phyloP scores from a whole-genome alignment of 2,329 filamentous ascomycete species.

The Bipolaris victoriae region DNA sequence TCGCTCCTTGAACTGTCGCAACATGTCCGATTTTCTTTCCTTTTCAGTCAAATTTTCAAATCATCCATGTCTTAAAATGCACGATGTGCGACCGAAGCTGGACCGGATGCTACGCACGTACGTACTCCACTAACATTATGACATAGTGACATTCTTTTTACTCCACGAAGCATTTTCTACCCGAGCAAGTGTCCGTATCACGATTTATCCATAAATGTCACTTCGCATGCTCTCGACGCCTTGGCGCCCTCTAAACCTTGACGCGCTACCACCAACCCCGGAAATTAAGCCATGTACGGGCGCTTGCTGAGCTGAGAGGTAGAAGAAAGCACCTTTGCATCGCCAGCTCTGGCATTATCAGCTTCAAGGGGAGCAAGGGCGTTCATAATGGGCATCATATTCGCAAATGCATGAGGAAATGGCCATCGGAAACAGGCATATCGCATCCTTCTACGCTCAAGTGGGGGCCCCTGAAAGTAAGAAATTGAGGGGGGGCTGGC shows the following conservation, averaged over 20 bases:
- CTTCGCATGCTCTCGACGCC: slow-evolving; percentile 9
- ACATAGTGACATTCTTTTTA: slow-evolving; percentile 8
- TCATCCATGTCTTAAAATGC: slow-evolving; percentile 8
- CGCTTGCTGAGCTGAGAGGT: background rate
- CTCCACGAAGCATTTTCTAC: slow-evolving; percentile 1
- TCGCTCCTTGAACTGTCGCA: slow-evolving; percentile 1
- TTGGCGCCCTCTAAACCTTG: slow-evolving; percentile 7
- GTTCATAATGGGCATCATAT: background rate
- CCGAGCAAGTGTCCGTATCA: slow-evolving; percentile 3
- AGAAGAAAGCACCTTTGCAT: background rate
- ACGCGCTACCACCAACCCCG: slow-evolving; percentile 6
- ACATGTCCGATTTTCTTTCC: slow-evolving; percentile 4
- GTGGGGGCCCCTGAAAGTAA: slow-evolving; percentile 23
- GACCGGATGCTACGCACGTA: slow-evolving; percentile 6
- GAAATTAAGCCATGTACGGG: slow-evolving; percentile 4
- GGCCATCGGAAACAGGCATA: slow-evolving; percentile 2
- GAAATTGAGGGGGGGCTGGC: slow-evolving; percentile 27
- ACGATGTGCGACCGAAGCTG: slow-evolving; percentile 11
- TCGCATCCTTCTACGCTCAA: slow-evolving; percentile 7
- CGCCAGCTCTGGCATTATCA: background rate
- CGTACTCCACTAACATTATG: slow-evolving; percentile 12
- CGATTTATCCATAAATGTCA: slow-evolving; percentile 4
- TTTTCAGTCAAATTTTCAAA: slow-evolving; percentile 12
- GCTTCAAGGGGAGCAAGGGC: background rate
- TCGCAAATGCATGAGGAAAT: slow-evolving; percentile 1